Evolutionary conservation across 148 eudicot species (phyloP).

Genomic region (Cornus controversa): DNA sequence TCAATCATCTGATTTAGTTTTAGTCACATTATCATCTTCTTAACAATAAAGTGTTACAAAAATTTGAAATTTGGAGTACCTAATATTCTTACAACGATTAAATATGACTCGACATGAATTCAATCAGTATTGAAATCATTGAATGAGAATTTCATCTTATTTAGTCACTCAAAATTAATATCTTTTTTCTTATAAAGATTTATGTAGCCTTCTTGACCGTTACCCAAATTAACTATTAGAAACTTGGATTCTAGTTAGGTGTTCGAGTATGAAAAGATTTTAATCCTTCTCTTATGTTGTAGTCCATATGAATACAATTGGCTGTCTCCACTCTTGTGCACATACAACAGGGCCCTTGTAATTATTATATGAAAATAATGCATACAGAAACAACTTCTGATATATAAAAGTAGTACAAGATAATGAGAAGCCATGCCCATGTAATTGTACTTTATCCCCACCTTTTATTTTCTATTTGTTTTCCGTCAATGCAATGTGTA

Average conservation of each 20-base stretch:
- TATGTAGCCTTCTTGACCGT: too few species aligned
- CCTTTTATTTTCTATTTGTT: not conserved
- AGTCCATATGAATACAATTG: slow-evolving; percentile 2
- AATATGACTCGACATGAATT: too few species aligned
- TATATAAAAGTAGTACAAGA: not conserved
- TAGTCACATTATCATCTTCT: too few species aligned
- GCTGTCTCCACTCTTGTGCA: not conserved
- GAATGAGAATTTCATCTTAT: too few species aligned
- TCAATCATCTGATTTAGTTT: too few species aligned
- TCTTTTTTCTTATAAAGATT: too few species aligned
- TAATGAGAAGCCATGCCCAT: not conserved
- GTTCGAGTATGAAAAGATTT: not conserved
- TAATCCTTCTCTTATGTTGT: not conserved
- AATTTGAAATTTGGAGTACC: too few species aligned
- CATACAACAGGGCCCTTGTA: not conserved
- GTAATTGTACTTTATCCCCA: not conserved
- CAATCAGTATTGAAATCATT: too few species aligned
- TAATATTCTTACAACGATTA: too few species aligned
- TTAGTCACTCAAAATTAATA: too few species aligned
- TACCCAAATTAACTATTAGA: not conserved
- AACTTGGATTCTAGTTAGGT: too few species aligned
- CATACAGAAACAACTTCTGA: not conserved
- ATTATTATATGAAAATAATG: not conserved
- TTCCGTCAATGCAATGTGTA: not conserved
- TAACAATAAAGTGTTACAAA: too few species aligned